Evolutionary conservation across 805 yeast species (phyloP), one percentile per base, ranked within the genome.

Genomic region (Isabelozyma pseudorhagii): DNA sequence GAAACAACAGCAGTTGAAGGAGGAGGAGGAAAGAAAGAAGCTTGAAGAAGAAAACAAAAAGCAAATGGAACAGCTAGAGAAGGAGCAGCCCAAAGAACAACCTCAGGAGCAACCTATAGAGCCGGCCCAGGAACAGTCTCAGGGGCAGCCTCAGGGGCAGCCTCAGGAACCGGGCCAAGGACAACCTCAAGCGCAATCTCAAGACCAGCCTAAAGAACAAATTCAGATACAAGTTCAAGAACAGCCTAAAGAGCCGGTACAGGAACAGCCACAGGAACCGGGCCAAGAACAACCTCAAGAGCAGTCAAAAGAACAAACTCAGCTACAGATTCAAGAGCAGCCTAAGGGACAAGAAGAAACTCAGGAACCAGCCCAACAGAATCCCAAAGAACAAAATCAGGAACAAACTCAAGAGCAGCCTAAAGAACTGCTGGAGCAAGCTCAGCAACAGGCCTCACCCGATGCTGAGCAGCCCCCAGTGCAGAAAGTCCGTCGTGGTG

Each of bases 361-460:
- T 42, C 43, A 47, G 43, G 47, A 48, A 44, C 42, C 17, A 2
- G 17, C 17, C 17, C 17, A 15, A 2, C 2, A 15, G 17, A 15
- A 49, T 27, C 41, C 38, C 25, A 34, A 48, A 34, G 28, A 49
- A 43, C 34, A 8, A 10, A 49, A n/a, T 15, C 45, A 44, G 27
- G 31, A 46, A 29, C 38, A 44, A 41, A 48, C 51, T 38, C 45
- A 48, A 51, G 47, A 47, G 45, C 42, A 51, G 31, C 45, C 42
- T 28, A 40, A 53, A 41, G 44, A 52, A 29, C 29, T 38, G 31
- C 36, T 3, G 36, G 36, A 31, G n/a, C 36, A 31, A 13, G 36
- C 10, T 8, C 36, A 31, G 8, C 36, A 31, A 8, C 36, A 31
- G n/a, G 36, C 36, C n/a, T 8, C 1, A 8, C n/a, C 36, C 10